Percentiles rank a stretch among this genome's conserved stretches.
Evolutionary conservation across 352 stramenopile genomes (phyloP).

Genomic region (Phytopythium kandeliae): DNA sequence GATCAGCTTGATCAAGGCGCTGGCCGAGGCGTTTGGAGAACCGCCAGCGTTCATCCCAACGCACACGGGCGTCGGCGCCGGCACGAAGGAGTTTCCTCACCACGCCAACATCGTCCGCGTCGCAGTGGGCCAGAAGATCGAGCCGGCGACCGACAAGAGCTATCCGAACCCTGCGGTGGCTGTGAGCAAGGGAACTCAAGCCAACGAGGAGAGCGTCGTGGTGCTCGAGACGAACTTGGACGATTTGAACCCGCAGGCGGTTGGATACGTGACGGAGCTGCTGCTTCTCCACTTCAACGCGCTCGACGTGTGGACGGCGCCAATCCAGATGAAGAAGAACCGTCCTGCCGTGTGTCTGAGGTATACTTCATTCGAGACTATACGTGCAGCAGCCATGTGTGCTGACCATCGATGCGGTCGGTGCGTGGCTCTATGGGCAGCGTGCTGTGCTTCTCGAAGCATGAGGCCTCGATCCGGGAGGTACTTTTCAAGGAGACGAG

Average conservation of each 20-base stretch:
- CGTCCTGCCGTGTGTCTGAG: constrained; percentile 69
- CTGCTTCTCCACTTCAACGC: constrained; percentile 56
- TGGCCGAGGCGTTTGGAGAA: constrained; percentile 70
- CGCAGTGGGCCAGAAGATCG: constrained; percentile 61
- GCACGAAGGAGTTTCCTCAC: constrained; percentile 85
- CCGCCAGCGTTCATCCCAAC: constrained; percentile 71
- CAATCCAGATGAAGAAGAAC: constrained; percentile 92
- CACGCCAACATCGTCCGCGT: constrained; percentile 91
- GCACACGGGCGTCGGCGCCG: constrained; percentile 73
- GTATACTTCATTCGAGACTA: constrained; percentile 21
- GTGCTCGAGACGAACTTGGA: constrained; percentile 90
- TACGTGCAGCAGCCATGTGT: too few species aligned
- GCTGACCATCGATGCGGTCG: too few species aligned
- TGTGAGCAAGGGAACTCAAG: not conserved
- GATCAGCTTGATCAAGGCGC: constrained; percentile 91
- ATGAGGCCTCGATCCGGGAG: constrained; percentile 48
- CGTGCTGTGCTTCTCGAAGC: constrained; percentile 61
- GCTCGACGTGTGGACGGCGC: constrained; percentile 85
- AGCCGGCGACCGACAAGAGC: constrained; percentile 21
- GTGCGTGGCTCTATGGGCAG: constrained; percentile 16
- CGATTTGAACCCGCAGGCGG: constrained; percentile 85
- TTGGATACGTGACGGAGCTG: constrained; percentile 71
- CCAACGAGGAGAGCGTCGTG: constrained; percentile 41
- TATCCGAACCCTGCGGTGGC: constrained; percentile 24
- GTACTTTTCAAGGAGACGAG: constrained; percentile 81